Conservation (phyloP, 345 rosid species). For the Mercurialis annua region DNA sequence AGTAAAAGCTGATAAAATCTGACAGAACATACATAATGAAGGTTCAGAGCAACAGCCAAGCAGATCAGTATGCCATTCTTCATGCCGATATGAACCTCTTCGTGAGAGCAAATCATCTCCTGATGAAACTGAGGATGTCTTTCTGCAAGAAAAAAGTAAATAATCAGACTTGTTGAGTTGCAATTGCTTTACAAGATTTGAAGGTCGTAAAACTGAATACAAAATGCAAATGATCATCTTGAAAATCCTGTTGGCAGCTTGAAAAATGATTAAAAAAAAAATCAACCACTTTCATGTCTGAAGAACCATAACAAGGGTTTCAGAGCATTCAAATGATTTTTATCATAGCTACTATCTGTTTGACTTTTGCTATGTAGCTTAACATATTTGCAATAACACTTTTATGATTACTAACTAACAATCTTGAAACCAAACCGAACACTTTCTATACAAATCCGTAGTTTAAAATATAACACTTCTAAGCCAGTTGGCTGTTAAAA, state of each 20-base stretch:
- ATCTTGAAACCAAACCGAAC: not conserved
- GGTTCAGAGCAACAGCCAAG: conserved; percentile 97
- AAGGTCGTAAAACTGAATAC: not conserved
- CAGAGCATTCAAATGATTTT: conserved; percentile 1
- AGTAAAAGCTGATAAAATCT: not conserved
- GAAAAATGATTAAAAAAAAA: not conserved
- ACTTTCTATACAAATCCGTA: not conserved
- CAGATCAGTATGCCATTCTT: conserved; percentile 92
- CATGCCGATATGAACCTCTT: conserved; percentile 48
- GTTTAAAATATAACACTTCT: not conserved
- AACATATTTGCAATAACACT: not conserved
- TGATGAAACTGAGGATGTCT: conserved; percentile 65
- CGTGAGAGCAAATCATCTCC: conserved; percentile 63
- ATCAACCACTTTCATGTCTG: not conserved
- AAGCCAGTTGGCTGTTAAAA: not conserved
- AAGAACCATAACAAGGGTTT: not conserved
- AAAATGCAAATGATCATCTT: conserved; percentile 4
- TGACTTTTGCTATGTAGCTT: not conserved
- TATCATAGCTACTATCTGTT: not conserved
- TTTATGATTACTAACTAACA: not conserved
- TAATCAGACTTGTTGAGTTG: conserved; percentile 21
- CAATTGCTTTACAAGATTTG: not conserved
- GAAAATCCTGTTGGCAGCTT: not conserved
- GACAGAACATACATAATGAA: conserved; percentile 61
- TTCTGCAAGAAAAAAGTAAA: conserved; percentile 46